A percentile compares a stretch with the other conserved stretches of the same genome.
These are phyloP conservation scores for Pythium diclinum DNA, from an alignment of 352 stramenopile genomes.

Conservation along the genomic window DNA sequence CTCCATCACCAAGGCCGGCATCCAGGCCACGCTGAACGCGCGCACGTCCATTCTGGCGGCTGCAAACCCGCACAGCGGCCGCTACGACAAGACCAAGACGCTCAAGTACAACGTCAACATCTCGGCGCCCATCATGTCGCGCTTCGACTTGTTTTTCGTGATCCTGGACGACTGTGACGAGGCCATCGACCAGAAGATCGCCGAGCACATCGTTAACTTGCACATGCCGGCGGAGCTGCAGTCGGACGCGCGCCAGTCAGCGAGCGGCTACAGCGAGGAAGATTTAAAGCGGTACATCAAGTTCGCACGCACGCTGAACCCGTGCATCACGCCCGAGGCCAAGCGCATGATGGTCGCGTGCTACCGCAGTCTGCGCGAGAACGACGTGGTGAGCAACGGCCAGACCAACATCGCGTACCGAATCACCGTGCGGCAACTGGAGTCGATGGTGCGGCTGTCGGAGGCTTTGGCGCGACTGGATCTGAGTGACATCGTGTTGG, in stretches of 20 bases:
- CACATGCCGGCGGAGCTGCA: constrained; percentile 83
- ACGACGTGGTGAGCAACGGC: constrained; percentile 90
- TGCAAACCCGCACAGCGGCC: constrained; percentile 97
- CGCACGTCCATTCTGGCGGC: constrained; percentile 98
- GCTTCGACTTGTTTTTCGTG: constrained; percentile 99
- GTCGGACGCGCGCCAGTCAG: constrained; percentile 11
- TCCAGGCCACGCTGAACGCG: constrained; percentile 99
- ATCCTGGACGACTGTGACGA: constrained; percentile 98
- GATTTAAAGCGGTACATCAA: constrained; percentile 96
- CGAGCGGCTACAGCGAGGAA: constrained; percentile 60
- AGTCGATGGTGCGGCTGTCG: constrained; percentile 97
- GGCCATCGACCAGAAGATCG: constrained; percentile 92
- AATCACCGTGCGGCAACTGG: constrained; percentile 98
- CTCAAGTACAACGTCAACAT: constrained; percentile 91
- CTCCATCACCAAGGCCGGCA: constrained; percentile 98
- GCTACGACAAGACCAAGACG: constrained; percentile 91
- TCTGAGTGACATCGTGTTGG: constrained; percentile 89
- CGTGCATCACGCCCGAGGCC: constrained; percentile 65
- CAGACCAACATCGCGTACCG: constrained; percentile 96
- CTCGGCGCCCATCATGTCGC: constrained; percentile 96
- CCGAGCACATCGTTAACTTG: constrained; percentile 97
- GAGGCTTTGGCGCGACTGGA: constrained; percentile 96
- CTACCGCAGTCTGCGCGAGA: constrained; percentile 97
- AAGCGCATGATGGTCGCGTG: constrained; percentile 95
- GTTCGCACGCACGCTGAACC: constrained; percentile 77